phyloP scores from a whole-genome alignment of 2,329 filamentous ascomycete species.

The Knufia fluminis region DNA sequence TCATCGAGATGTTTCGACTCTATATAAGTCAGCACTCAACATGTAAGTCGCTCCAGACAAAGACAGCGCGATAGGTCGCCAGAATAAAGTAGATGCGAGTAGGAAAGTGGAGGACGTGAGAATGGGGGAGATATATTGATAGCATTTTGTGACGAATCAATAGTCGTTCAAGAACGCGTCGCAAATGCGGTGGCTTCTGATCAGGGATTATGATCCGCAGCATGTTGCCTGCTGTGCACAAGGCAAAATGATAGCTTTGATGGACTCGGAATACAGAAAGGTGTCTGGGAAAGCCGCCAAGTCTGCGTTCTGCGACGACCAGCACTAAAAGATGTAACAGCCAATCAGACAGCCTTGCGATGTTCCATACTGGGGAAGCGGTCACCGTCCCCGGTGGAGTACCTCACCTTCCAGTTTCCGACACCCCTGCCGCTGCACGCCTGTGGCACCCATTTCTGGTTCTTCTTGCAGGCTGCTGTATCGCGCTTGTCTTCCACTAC shows the following conservation, averaged over 20 bases:
- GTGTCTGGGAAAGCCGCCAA: too few species aligned
- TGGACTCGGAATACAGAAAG: too few species aligned
- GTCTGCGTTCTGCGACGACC: too few species aligned
- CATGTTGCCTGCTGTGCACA: background rate
- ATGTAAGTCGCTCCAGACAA: background rate
- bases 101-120: background rate
- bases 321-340: background rate
- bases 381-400: background rate
- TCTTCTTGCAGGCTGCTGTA: too few species aligned
- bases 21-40: background rate
- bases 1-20: background rate
- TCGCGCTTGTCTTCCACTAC: too few species aligned
- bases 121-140: background rate
- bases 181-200: too few species aligned
- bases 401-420: too few species aligned
- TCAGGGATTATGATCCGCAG: background rate
- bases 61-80: background rate
- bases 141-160: background rate
- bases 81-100: constrained; percentile 1
- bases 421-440: too few species aligned
- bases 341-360: background rate
- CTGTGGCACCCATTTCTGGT: too few species aligned
- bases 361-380: background rate
- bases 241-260: too few species aligned
- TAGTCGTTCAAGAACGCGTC: background rate